phyloP scores from a whole-genome alignment of 2,329 filamentous ascomycete genomes.

The Neurospora sp. region DNA sequence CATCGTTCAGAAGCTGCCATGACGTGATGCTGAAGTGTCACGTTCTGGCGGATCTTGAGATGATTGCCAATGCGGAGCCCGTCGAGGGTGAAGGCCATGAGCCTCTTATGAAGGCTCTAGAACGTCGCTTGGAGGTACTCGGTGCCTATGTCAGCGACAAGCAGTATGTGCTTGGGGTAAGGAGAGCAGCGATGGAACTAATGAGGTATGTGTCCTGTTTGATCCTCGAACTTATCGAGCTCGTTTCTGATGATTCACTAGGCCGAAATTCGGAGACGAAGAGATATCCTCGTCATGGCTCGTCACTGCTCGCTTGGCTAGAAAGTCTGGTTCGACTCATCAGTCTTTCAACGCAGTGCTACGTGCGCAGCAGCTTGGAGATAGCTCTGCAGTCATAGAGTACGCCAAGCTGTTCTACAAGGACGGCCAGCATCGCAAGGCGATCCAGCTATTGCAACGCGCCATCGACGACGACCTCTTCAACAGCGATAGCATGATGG shows the following conservation, averaged over 20 bases:
- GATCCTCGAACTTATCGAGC: not conserved
- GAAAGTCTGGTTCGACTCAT: conserved; percentile 73
- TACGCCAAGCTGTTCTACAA: conserved; percentile 90
- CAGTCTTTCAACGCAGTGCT: conserved; percentile 92
- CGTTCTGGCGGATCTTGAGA: conserved; percentile 76
- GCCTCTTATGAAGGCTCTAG: conserved; percentile 44
- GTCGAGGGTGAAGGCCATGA: conserved; percentile 30
- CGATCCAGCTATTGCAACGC: conserved; percentile 80
- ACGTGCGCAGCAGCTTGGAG: conserved; percentile 74
- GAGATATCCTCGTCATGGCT: conserved; percentile 83
- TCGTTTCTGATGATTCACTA: conserved; percentile 24
- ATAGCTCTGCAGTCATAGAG: conserved; percentile 84
- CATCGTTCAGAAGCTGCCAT: conserved; percentile 75
- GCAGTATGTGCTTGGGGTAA: conserved; percentile 79
- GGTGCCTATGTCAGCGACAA: conserved; percentile 89
- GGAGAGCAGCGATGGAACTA: conserved; percentile 79
- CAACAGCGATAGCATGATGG: conserved; percentile 25
- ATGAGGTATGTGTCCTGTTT: conserved; percentile 42
- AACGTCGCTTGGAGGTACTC: conserved; percentile 74
- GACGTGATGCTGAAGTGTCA: conserved; percentile 80
- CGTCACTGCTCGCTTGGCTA: conserved; percentile 70
- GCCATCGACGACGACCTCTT: conserved; percentile 79
- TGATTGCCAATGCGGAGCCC: conserved; percentile 47
- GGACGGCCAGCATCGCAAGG: conserved; percentile 86
- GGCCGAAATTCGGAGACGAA: conserved; percentile 52